A percentile compares a stretch with the other conserved stretches of the same genome.
phyloP scores from a whole-genome alignment of 371 early-diverging fungal species.

The Lichtheimia ramosa region DNA sequence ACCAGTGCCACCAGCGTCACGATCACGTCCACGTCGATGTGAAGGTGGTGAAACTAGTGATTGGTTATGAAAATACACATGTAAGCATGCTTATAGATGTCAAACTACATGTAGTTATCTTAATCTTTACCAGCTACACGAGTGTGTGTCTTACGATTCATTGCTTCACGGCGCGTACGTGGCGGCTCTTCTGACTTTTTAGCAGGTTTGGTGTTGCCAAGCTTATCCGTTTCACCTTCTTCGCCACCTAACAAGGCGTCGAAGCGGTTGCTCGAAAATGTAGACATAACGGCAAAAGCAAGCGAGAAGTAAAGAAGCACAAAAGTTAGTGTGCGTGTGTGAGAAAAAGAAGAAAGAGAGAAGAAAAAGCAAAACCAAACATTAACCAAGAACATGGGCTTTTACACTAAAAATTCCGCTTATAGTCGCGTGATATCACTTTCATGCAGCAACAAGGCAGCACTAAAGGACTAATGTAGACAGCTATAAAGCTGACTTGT shows the following conservation, averaged over 20 bases:
- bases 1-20: slow-evolving; percentile 10
- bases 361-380: neutral
- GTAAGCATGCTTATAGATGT: too few relatives aligned
- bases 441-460: neutral
- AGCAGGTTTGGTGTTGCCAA: slow-evolving; percentile 36
- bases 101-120: too few relatives aligned
- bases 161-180: slow-evolving; percentile 10
- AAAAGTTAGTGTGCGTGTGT: neutral
- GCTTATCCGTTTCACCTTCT: slow-evolving; percentile 40
- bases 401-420: neutral
- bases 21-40: slow-evolving; percentile 26
- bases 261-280: slow-evolving; percentile 32
- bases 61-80: too few relatives aligned
- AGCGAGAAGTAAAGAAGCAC: slow-evolving; percentile 1
- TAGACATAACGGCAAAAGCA: slow-evolving; percentile 25
- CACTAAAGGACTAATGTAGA: neutral
- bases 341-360: slow-evolving; percentile 7
- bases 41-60: slow-evolving; percentile 44
- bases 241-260: slow-evolving; percentile 35
- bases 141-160: slow-evolving; percentile 6
- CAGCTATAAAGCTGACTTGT: neutral
- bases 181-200: slow-evolving; percentile 10
- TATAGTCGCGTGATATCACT: too few relatives aligned
- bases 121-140: slow-evolving; percentile 10
- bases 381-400: neutral